Conservation (phyloP, 129 eudicot genomes). For the Glebionis coronaria region DNA sequence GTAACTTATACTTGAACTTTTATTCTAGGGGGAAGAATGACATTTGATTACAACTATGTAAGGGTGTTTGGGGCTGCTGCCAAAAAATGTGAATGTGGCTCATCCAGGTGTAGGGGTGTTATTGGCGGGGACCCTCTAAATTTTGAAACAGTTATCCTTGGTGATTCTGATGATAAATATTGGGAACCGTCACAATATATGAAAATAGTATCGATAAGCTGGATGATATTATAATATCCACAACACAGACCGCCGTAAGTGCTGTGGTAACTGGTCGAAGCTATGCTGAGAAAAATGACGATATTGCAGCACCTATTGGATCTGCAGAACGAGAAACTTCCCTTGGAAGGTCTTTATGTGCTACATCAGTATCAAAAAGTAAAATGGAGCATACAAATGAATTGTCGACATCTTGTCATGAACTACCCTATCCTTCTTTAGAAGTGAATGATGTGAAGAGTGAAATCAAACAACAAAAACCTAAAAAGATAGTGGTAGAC, state of each 20-base stretch:
- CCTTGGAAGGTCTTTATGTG: conserved; percentile 15
- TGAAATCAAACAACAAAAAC: conserved; percentile 18
- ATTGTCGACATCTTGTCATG: background rate
- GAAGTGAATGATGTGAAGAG: conserved; percentile 26
- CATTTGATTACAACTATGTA: conserved; percentile 92
- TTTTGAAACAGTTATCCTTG: conserved; percentile 64
- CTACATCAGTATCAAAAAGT: conserved; percentile 17
- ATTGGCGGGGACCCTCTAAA: conserved; percentile 80
- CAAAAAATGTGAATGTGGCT: conserved; percentile 89
- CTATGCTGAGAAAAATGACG: conserved; percentile 27
- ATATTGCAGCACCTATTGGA: conserved; percentile 19
- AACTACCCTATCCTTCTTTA: conserved; percentile 22
- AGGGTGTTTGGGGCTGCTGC: conserved; percentile 99
- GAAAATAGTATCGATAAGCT: no score
- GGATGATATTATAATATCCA: conserved; percentile 24
- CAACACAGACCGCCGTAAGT: conserved; percentile 22
- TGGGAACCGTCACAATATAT: conserved; percentile 60
- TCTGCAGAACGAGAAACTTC: conserved; percentile 30
- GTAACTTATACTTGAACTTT: conserved; percentile 4
- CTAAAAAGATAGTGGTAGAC: conserved; percentile 47
- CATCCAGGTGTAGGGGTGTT: conserved; percentile 83
- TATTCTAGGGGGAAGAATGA: conserved; percentile 87
- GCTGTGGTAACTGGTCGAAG: conserved; percentile 21
- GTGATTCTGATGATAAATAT: conserved; percentile 85
- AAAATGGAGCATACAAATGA: conserved; percentile 27